These are phyloP conservation scores for Pseudevernia furfuracea DNA, from an alignment of 495 filamentous ascomycete genomes.

Conservation along the genomic window DNA sequence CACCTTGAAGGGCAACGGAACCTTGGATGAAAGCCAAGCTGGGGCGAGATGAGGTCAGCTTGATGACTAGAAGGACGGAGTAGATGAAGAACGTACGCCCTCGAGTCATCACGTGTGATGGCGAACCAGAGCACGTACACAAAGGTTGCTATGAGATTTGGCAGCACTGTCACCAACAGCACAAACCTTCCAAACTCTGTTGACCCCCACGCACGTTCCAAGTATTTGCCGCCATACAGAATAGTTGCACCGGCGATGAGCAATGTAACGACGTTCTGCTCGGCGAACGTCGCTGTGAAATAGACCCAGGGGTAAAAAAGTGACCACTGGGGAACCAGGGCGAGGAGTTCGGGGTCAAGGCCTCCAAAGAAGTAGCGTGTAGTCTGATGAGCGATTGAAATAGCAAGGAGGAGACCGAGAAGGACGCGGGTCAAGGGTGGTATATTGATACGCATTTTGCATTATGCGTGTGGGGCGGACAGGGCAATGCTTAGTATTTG, in stretches of 20 bases:
- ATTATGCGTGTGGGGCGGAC: slow-evolving; percentile 10
- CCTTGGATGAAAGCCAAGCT: slow-evolving; percentile 45
- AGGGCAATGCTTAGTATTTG: not conserved
- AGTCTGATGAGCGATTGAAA: slow-evolving; percentile 75
- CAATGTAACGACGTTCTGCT: slow-evolving; percentile 87
- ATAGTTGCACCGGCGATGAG: slow-evolving; percentile 70
- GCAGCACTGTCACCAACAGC: slow-evolving; percentile 64
- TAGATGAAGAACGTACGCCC: slow-evolving; percentile 53
- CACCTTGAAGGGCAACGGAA: slow-evolving; percentile 79
- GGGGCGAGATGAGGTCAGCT: slow-evolving; percentile 28
- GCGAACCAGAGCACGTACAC: slow-evolving; percentile 66
- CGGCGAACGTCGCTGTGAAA: slow-evolving; percentile 76
- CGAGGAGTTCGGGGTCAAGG: slow-evolving; percentile 70
- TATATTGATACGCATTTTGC: slow-evolving; percentile 68
- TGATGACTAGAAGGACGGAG: slow-evolving; percentile 16
- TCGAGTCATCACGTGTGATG: slow-evolving; percentile 55
- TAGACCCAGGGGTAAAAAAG: slow-evolving; percentile 91
- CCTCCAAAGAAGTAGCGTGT: slow-evolving; percentile 59
- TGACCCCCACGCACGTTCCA: slow-evolving; percentile 95
- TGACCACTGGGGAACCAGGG: slow-evolving; percentile 73
- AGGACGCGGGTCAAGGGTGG: slow-evolving; percentile 82
- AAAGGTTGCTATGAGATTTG: slow-evolving; percentile 67
- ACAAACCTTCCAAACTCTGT: slow-evolving; percentile 88
- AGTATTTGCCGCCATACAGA: slow-evolving; percentile 89
- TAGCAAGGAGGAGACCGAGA: slow-evolving; percentile 61